phyloP scores from a whole-genome alignment of 208 protist species.

The Kentomonas sorsogonicus region DNA sequence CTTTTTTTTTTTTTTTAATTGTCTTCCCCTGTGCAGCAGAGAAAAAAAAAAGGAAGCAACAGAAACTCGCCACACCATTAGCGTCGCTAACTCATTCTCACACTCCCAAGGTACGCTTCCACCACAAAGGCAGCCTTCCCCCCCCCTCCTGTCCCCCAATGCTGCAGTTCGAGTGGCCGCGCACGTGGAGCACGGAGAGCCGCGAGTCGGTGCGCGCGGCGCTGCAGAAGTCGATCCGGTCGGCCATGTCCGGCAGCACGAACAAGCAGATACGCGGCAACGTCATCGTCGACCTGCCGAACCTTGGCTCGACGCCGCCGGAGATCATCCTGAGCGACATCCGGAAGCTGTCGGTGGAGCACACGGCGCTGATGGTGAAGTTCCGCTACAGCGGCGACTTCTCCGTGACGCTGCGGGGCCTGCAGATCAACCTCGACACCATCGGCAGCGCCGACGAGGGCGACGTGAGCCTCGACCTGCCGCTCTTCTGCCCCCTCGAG shows the following conservation, averaged over 20 bases:
- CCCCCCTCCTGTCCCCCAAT: too few species aligned
- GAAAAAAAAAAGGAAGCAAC: background rate
- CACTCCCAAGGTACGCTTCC: too few species aligned
- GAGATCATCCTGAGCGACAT: conserved; percentile 71
- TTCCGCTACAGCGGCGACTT: conserved; percentile 80
- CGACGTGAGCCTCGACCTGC: conserved; percentile 60
- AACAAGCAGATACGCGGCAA: conserved; percentile 70
- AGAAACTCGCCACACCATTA: too few species aligned
- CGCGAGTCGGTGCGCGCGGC: conserved; percentile 59
- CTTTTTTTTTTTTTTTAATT: conserved; percentile 18
- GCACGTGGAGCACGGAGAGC: conserved; percentile 55
- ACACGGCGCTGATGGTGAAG: conserved; percentile 79
- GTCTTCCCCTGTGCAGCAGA: background rate
- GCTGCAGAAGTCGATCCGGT: conserved; percentile 64
- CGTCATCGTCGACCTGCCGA: conserved; percentile 64
- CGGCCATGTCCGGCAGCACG: conserved; percentile 57
- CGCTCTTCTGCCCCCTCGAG: conserved; percentile 84
- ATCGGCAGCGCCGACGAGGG: conserved; percentile 50
- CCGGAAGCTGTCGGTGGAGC: conserved; percentile 63
- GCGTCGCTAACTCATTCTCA: too few species aligned
- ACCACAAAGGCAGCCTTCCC: too few species aligned
- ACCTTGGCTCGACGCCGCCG: conserved; percentile 67
- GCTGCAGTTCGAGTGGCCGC: conserved; percentile 85
- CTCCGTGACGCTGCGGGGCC: conserved; percentile 56
- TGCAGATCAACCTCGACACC: conserved; percentile 87